Conservation (phyloP, 148 eudicot species). For the Polygonum aviculare region DNA sequence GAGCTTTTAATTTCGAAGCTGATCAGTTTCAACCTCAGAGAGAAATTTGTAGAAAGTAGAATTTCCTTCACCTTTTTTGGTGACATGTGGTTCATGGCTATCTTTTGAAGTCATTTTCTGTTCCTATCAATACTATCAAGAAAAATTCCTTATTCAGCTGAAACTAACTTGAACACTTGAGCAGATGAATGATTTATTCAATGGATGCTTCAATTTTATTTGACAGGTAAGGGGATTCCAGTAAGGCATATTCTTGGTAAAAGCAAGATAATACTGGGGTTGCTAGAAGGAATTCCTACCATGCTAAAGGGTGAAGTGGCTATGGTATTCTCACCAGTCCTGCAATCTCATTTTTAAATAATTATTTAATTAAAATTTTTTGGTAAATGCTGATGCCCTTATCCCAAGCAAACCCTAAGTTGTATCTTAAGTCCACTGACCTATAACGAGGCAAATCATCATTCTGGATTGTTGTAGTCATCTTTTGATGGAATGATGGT, state of each 20-base stretch:
- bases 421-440: background rate
- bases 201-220: background rate
- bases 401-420: too few species aligned
- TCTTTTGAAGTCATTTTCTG: background rate
- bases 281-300: constrained; percentile 93
- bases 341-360: background rate
- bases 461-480: background rate
- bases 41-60: background rate
- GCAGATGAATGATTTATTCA: background rate
- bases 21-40: background rate
- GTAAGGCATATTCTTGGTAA: constrained; percentile 78
- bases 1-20: background rate
- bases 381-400: too few species aligned
- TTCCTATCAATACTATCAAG: background rate
- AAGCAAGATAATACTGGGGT: constrained; percentile 88
- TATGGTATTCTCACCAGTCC: constrained; percentile 39
- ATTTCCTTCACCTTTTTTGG: background rate
- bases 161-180: background rate
- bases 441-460: background rate
- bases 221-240: constrained; percentile 76
- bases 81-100: background rate
- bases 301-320: constrained; percentile 95
- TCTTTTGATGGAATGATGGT: background rate
- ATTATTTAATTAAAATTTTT: too few species aligned
- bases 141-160: background rate